Conservation (phyloP, 2,329 filamentous ascomycete genomes). For the Xylaria sp. region DNA sequence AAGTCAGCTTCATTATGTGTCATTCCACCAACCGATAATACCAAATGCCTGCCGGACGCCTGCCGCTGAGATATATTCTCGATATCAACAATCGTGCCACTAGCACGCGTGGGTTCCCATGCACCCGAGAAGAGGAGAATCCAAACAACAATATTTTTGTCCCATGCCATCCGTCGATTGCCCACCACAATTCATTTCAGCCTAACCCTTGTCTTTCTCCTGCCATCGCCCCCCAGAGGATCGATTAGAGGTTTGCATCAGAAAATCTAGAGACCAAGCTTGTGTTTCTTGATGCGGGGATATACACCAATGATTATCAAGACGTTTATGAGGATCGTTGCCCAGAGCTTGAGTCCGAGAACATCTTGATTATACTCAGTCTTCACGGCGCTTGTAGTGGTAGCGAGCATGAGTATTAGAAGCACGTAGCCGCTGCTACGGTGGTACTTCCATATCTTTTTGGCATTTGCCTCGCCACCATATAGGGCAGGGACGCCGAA, state of each 20-base stretch:
- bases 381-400: slow-evolving; percentile 74
- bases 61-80: background rate
- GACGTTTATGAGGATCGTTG: slow-evolving; percentile 67
- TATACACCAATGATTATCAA: slow-evolving; percentile 74
- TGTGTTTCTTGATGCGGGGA: slow-evolving; percentile 80
- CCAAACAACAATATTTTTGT: background rate
- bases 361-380: slow-evolving; percentile 75
- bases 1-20: background rate
- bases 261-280: slow-evolving; percentile 66
- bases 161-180: background rate
- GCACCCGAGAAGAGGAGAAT: slow-evolving; percentile 1
- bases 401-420: slow-evolving; percentile 72
- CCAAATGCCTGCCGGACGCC: slow-evolving; percentile 12
- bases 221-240: background rate
- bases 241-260: background rate
- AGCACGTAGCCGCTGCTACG: slow-evolving; percentile 77
- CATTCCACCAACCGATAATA: background rate
- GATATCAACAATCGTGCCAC: background rate
- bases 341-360: slow-evolving; percentile 77
- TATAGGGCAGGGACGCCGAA: slow-evolving; percentile 77
- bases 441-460: slow-evolving; percentile 89
- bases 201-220: background rate
- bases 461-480: slow-evolving; percentile 79
- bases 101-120: background rate
- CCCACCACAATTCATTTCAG: background rate